Evolutionary conservation across 2,329 filamentous ascomycete species (phyloP).

Genomic region (Penicillium sp.): DNA sequence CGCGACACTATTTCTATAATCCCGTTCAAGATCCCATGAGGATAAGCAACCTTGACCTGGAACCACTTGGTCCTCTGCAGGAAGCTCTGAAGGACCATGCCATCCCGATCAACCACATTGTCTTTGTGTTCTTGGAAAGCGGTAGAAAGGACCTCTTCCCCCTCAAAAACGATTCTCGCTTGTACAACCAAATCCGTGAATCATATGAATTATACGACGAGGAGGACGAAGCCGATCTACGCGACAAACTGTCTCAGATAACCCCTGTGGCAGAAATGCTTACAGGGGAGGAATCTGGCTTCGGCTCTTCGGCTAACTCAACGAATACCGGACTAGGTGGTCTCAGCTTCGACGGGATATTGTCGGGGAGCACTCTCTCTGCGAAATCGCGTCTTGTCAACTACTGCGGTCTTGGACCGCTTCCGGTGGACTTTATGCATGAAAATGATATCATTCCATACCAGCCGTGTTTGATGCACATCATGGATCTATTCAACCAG

Average conservation of each 20-base stretch:
- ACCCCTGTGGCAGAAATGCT: slow-evolving; percentile 31
- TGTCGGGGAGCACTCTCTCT: slow-evolving; percentile 31
- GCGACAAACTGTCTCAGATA: slow-evolving; percentile 24
- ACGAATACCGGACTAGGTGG: slow-evolving; percentile 26
- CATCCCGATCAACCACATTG: slow-evolving; percentile 30
- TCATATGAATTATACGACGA: slow-evolving; percentile 16
- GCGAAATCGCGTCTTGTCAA: slow-evolving; percentile 32
- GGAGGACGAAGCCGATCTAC: slow-evolving; percentile 14
- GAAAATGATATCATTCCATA: slow-evolving; percentile 29
- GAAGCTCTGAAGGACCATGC: slow-evolving; percentile 24
- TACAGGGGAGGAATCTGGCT: slow-evolving; percentile 27
- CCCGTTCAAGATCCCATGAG: slow-evolving; percentile 30
- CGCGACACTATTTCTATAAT: slow-evolving; percentile 23
- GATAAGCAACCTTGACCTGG: slow-evolving; percentile 30
- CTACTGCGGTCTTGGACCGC: slow-evolving; percentile 30
- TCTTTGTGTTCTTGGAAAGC: slow-evolving; percentile 33
- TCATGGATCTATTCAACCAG: slow-evolving; percentile 31
- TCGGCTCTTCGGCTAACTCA: slow-evolving; percentile 20
- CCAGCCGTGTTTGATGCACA: slow-evolving; percentile 33
- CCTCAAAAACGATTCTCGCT: slow-evolving; percentile 25
- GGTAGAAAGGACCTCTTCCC: slow-evolving; percentile 32
- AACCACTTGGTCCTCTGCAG: slow-evolving; percentile 22
- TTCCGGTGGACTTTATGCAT: slow-evolving; percentile 31
- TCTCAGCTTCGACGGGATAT: slow-evolving; percentile 28
- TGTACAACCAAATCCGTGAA: slow-evolving; percentile 26